Evolutionary conservation across 345 rosid species (phyloP), one percentile per base, ranked within the genome.

Genomic region (Theobroma cacao): DNA sequence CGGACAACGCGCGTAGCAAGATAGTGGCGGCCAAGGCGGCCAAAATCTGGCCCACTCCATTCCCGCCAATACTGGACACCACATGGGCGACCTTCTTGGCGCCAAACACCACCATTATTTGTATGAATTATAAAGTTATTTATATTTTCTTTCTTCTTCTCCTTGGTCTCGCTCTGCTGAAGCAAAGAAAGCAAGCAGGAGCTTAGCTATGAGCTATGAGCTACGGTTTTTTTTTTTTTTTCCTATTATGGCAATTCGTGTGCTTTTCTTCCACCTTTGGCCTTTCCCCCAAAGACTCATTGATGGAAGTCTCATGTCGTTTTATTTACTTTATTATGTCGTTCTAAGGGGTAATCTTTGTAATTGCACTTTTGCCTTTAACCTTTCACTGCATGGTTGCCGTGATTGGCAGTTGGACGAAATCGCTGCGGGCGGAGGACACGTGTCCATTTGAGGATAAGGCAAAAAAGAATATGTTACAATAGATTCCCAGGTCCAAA

Each of bases 21-120:
- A 94, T 78, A 78, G 98, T 91, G 20, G 92, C 97, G 14, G 97
- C 92, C 56, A 91, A 90, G 9, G 97, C 97, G 1, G 90, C 93
- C 60, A 96, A 80, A 45, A 87, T 36, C 81, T 85, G 93, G 72
- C 95, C 94, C 22, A 89, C 72, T 26, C 95, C 91, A 43, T 86
- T 93, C 48, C 98, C 98, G 58, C 94, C 91, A 48, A 95, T 55
- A 31, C 89, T 86, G 0, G 87, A 82, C 36, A 85, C 88, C 43
- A 87, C 86, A 59, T 90, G 91, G 48, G 84, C 87, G 72, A 85
- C 77, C 80, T 86, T 85, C 85, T 88, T 90, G 91, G 92, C 95
- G 88, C 93, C 93, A 82, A 91, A 89, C 71, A 83, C 88, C 92
- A 93, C 88, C 41, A 33, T 77, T 40, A 7, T 33, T 2, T 31